A percentile compares a stretch with the other conserved stretches of the same genome.
phyloP scores from a whole-genome alignment of 1,139 yeast genomes.

The Suhomyces kunorum region DNA sequence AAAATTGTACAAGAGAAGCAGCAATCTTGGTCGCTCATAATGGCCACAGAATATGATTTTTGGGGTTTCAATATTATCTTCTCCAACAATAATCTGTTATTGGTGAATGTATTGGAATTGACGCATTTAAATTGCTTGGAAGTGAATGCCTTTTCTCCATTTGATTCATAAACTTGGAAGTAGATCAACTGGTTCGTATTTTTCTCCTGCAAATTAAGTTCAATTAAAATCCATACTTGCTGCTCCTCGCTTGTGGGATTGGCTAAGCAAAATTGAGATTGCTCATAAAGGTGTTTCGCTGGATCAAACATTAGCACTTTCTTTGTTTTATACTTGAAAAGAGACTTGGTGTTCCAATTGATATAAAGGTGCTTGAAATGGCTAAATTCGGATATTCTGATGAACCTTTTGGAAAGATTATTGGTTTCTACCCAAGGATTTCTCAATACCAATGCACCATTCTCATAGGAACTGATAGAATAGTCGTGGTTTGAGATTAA shows the following conservation, averaged over 20 bases:
- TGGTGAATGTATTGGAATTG: slow-evolving; percentile 24
- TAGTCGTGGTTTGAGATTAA: slow-evolving; percentile 73
- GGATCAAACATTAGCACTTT: slow-evolving; percentile 38
- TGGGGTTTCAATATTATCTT: slow-evolving; percentile 29
- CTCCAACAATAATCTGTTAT: slow-evolving; percentile 29
- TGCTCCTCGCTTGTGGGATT: slow-evolving; percentile 33
- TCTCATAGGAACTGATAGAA: slow-evolving; percentile 34
- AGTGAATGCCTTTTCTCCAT: slow-evolving; percentile 36
- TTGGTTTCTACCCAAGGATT: slow-evolving; percentile 53
- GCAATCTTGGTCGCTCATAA: slow-evolving; percentile 24
- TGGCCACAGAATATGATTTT: slow-evolving; percentile 28
- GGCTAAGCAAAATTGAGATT: slow-evolving; percentile 51
- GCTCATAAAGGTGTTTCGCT: slow-evolving; percentile 26
- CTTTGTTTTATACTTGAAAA: slow-evolving; percentile 30
- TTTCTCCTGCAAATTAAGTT: slow-evolving; percentile 31
- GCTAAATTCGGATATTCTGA: slow-evolving; percentile 34
- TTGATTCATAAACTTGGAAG: slow-evolving; percentile 32
- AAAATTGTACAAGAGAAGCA: slow-evolving; percentile 42
- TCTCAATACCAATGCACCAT: slow-evolving; percentile 32
- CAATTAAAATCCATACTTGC: slow-evolving; percentile 55
- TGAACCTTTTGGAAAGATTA: slow-evolving; percentile 20
- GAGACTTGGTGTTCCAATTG: slow-evolving; percentile 58
- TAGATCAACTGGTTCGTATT: slow-evolving; percentile 25
- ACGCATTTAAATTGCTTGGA: slow-evolving; percentile 32
- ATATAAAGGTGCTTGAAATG: slow-evolving; percentile 60